Conservation (phyloP, 768 basidiomycete species). For the Pleurotus giganteus region DNA sequence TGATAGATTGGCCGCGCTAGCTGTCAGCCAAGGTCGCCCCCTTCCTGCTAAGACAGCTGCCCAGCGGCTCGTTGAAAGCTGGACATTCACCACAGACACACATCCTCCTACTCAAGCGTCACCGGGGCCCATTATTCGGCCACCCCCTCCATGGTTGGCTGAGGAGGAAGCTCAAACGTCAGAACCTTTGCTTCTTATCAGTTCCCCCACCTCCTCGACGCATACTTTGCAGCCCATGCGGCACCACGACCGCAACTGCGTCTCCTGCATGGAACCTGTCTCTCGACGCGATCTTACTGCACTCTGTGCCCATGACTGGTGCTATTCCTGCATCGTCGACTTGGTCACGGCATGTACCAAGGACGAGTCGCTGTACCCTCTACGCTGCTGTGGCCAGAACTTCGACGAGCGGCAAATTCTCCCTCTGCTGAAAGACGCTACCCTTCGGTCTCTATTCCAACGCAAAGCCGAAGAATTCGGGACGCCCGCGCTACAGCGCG, state of each 20-base stretch:
- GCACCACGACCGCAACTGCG: too few species aligned
- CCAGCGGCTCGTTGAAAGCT: slow-evolving; percentile 8
- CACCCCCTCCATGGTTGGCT: background rate
- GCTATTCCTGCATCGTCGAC: slow-evolving; percentile 27
- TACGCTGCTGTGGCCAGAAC: slow-evolving; percentile 35
- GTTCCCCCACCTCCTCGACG: background rate
- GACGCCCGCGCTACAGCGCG: slow-evolving; percentile 35
- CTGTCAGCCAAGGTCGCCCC: slow-evolving; percentile 28
- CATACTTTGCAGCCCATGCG: background rate
- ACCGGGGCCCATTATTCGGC: background rate
- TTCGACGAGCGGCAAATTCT: slow-evolving; percentile 20
- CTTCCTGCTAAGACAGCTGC: slow-evolving; percentile 23
- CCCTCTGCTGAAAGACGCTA: slow-evolving; percentile 14
- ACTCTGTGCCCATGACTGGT: slow-evolving; percentile 38
- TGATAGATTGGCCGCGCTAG: slow-evolving; percentile 40
- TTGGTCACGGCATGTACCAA: slow-evolving; percentile 32
- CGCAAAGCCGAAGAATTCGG: slow-evolving; percentile 46
- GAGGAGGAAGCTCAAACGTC: background rate
- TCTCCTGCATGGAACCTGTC: slow-evolving; percentile 9
- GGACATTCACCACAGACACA: background rate
- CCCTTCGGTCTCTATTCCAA: slow-evolving; percentile 30
- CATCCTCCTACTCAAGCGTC: too few species aligned
- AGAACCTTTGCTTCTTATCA: background rate
- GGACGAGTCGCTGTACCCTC: slow-evolving; percentile 40
- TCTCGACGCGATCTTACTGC: slow-evolving; percentile 17